Evolutionary conservation across 257 asterid species (phyloP).

Genomic region (Solanum raphanifolium): DNA sequence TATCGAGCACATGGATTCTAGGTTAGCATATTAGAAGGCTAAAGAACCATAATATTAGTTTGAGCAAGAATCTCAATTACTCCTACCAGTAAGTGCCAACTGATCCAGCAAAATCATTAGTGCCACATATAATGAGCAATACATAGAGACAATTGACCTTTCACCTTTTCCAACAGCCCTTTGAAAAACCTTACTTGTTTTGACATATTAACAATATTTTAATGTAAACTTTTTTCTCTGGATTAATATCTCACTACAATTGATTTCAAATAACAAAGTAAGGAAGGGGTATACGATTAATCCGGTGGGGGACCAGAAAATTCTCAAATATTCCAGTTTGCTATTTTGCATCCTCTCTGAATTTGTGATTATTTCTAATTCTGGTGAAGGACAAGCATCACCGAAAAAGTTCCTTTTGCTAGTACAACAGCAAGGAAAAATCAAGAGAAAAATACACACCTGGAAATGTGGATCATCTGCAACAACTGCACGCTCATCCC

Average conservation of each 20-base stretch:
- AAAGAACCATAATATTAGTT: not conserved
- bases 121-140: not conserved
- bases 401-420: not conserved
- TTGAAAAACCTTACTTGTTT: not conserved
- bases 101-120: not conserved
- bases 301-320: not conserved
- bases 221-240: not conserved
- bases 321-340: not conserved
- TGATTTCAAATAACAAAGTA: not conserved
- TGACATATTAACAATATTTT: not conserved
- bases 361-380: not conserved
- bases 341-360: not conserved
- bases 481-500: constrained; percentile 97
- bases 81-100: not conserved
- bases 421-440: not conserved
- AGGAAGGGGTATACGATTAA: not conserved
- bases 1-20: not conserved
- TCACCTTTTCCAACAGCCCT: not conserved
- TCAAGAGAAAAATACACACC: constrained; percentile 24
- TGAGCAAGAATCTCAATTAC: not conserved
- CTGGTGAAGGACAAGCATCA: not conserved
- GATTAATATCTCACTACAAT: not conserved
- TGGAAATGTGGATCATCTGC: constrained; percentile 99
- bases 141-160: not conserved
- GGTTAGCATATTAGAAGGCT: not conserved